These are phyloP conservation scores for Agaricales sp. DNA, from an alignment of 1,284 basidiomycete species.

Conservation along the genomic window DNA sequence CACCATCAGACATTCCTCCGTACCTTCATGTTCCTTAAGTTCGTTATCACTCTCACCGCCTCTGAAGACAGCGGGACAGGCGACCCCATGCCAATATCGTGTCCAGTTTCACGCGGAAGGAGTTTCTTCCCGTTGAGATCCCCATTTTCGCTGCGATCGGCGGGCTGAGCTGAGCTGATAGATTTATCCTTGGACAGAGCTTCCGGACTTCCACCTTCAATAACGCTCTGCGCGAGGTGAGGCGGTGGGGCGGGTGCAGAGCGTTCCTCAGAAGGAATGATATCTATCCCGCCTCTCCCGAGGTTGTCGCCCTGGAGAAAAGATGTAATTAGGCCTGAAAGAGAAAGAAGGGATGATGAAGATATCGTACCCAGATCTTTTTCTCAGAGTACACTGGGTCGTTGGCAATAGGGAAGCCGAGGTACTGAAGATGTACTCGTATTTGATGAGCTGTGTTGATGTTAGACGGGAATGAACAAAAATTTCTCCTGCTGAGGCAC, in stretches of 20 bases:
- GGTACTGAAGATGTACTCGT: slow-evolving; percentile 91
- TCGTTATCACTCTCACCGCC: slow-evolving; percentile 76
- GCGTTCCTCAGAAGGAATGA: slow-evolving; percentile 53
- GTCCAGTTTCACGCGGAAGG: slow-evolving; percentile 72
- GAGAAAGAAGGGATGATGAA: not conserved
- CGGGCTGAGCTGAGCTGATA: not conserved
- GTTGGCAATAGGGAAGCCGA: slow-evolving; percentile 91
- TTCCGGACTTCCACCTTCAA: slow-evolving; percentile 27
- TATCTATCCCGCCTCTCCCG: slow-evolving; percentile 79
- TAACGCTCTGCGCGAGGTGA: slow-evolving; percentile 31
- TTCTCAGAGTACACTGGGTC: slow-evolving; percentile 79
- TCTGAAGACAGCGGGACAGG: slow-evolving; percentile 79
- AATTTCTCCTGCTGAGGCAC: slow-evolving; percentile 19
- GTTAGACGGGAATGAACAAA: slow-evolving; percentile 8
- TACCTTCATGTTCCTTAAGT: slow-evolving; percentile 81
- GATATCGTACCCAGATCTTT: slow-evolving; percentile 65
- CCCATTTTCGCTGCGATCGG: not conserved
- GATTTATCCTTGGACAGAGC: slow-evolving; percentile 1
- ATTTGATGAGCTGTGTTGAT: slow-evolving; percentile 75
- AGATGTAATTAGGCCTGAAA: slow-evolving; percentile 4
- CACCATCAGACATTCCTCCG: slow-evolving; percentile 9
- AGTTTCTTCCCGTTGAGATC: slow-evolving; percentile 22
- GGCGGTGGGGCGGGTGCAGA: slow-evolving; percentile 52
- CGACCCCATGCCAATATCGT: slow-evolving; percentile 84
- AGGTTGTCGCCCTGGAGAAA: slow-evolving; percentile 49